Base-by-base conservation (phyloP, 2,329 filamentous ascomycete genomes). In the Stagonosporopsis tanaceti region DNA sequence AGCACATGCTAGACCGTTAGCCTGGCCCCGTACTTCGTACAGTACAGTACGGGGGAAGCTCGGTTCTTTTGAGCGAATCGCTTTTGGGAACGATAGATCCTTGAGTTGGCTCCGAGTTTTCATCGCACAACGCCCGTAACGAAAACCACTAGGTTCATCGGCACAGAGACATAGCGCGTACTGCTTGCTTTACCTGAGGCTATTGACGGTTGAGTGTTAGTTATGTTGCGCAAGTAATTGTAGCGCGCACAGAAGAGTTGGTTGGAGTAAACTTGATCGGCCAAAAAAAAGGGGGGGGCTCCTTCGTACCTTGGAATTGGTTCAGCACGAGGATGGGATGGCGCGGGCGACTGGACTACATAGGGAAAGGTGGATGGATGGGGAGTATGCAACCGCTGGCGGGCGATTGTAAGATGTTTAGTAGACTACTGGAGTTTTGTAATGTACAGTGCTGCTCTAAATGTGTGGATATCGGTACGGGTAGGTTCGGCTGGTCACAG, bases 361-460 rank as follows among this genome's bases (percentile, higher is more conserved):
- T 37, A 24, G 15, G 14, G 15, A 15, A n/a, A 37, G n/a, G 34
- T n/a, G 34, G 15, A 8, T 12, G 34, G 15, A 17, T 12, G 34
- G 32, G 41, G 27, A 15, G 46, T 46, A 40, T 58, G 45, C 37
- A 34, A 53, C 55, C 55, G 15, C n/a, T 27, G 28, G 24, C 15
- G n/a, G 34, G n/a, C 22, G 12, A 45, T 50, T 9, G 32, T 55
- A 6, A n/a, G 7, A 27, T 27, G 25, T 27, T 6, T 27, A 4
- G 8, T 12, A 12, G 3, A 30, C 28, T 30, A 11, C 3, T 30
- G 9, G 9, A 12, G 34, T 2, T 37, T 4, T 22, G 37, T 22
- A 22, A 12, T 12, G 37, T 22, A 47, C 53, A 57, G n/a, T 28
- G 24, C 37, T 24, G 34, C 22, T 24, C 27, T 28, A 39, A 17